Percentiles rank a stretch among this genome's conserved stretches.
phyloP scores from a whole-genome alignment of 2,329 filamentous ascomycete species.

The Clonostachys rosea region DNA sequence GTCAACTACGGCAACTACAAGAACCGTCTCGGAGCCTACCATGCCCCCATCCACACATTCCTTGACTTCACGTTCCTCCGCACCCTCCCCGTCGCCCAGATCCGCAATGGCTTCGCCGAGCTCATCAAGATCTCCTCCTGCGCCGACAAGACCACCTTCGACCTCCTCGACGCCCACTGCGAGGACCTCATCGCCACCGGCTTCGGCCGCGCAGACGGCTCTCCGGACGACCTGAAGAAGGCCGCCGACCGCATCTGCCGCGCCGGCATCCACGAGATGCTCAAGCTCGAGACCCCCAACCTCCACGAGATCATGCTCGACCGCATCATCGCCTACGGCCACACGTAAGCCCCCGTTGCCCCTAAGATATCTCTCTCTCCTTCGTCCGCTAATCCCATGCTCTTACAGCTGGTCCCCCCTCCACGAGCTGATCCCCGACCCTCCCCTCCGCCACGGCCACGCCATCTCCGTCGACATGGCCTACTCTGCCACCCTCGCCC shows the following conservation, averaged over 20 bases:
- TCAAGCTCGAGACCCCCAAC: slow-evolving; percentile 69
- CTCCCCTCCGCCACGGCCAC: slow-evolving; percentile 67
- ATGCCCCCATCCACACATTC: slow-evolving; percentile 68
- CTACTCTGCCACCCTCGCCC: slow-evolving; percentile 65
- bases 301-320: slow-evolving; percentile 70
- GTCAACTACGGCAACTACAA: slow-evolving; percentile 76
- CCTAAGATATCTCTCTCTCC: background rate
- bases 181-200: slow-evolving; percentile 61
- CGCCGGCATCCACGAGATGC: slow-evolving; percentile 68
- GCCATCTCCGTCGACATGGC: slow-evolving; percentile 76
- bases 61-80: slow-evolving; percentile 70
- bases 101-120: slow-evolving; percentile 71
- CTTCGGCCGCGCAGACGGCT: slow-evolving; percentile 58
- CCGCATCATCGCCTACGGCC: slow-evolving; percentile 69
- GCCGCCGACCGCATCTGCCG: slow-evolving; percentile 65
- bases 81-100: slow-evolving; percentile 61
- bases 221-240: slow-evolving; percentile 47
- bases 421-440: slow-evolving; percentile 65
- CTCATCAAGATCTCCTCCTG: slow-evolving; percentile 73
- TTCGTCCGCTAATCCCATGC: too few species aligned
- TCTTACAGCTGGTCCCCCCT: slow-evolving; percentile 59
- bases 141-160: slow-evolving; percentile 60
- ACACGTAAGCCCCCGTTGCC: slow-evolving; percentile 45
- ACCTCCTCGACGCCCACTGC: slow-evolving; percentile 64
- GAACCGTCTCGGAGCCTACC: slow-evolving; percentile 69